phyloP scores from a whole-genome alignment of 306 rosid genomes.

The Dicorynia guianensis region DNA sequence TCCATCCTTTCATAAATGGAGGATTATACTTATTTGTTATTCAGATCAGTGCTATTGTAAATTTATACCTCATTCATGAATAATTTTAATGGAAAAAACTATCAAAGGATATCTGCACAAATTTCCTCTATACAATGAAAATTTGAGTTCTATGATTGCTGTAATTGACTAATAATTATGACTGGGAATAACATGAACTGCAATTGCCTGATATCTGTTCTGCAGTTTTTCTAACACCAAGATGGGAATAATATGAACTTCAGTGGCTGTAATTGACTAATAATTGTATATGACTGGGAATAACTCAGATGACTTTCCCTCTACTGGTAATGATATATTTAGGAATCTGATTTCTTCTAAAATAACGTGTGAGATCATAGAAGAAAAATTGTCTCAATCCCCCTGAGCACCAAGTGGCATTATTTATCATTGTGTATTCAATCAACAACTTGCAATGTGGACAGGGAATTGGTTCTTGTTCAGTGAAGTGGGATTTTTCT shows the following conservation, averaged over 20 bases:
- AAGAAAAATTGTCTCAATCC: neutral
- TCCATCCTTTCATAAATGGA: conserved; percentile 31
- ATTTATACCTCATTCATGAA: neutral
- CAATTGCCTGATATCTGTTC: neutral
- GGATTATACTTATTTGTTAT: conserved; percentile 1
- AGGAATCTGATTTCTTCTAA: neutral
- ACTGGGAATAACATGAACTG: neutral
- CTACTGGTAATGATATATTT: neutral
- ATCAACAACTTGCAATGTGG: too few species aligned
- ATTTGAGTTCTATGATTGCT: neutral
- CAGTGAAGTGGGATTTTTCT: too few species aligned
- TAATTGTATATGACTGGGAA: neutral
- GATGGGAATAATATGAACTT: too few species aligned
- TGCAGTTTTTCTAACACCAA: neutral
- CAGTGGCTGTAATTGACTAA: neutral
- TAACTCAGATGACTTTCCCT: too few species aligned
- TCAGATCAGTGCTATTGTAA: conserved; percentile 11
- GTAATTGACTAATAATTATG: neutral
- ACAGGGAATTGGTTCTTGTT: too few species aligned
- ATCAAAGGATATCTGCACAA: neutral
- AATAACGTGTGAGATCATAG: neutral
- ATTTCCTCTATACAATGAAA: neutral
- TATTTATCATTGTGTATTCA: too few species aligned
- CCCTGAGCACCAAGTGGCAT: neutral
- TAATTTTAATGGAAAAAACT: neutral